Base-by-base conservation (phyloP, 73 alveolate genomes). In the Tetrahymena thermophila region DNA sequence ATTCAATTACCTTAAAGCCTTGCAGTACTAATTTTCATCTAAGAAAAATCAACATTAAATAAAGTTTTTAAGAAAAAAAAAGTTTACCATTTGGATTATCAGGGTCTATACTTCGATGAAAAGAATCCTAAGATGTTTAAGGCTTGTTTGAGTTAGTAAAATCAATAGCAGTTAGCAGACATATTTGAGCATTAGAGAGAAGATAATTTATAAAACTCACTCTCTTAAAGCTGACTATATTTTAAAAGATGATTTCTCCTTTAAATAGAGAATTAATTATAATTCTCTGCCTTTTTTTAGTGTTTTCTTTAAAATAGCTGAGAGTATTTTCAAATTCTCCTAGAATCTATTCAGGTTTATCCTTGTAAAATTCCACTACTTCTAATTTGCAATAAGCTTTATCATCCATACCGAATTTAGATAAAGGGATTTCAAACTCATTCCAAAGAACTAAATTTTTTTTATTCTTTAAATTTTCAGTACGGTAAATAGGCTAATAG, bases 61-160 rank as follows among this genome's bases (percentile, higher is more conserved):
- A 5, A 11, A 50, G 15, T 19, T 50, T 50, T 19, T 1, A 19
- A 5, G 0, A 50, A 11, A 50, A 50, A 50, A 3, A 50, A 50
- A 11, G 2, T 14, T 15, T 71, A 71, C 89, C 89, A 8, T 71
- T 71, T n/a, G 35, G 35, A 71, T 71, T 71, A 23, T 71, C n/a
- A 25, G 42, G 89, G 23, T 71, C 89, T 3, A 71, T 23, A 71
- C 4, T n/a, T 71, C 95, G 85, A 94, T 98, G 99, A 35, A 97
- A 96, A 37, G 99, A 96, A 0, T 96, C 97, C 17, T 71, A 94
- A 42, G 96, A 98, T 23, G 93, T 43, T 55, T 98, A 98, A 35
- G 96, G 96, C 17, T 99, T 98, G 96, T 99, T 99, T 34, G 99
- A 98, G 35, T 97, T 97, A 40, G 99, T 98, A 95, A 99, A 99